Base-by-base conservation (phyloP, 805 yeast species). In the Maudiozyma pseudohumilis region DNA sequence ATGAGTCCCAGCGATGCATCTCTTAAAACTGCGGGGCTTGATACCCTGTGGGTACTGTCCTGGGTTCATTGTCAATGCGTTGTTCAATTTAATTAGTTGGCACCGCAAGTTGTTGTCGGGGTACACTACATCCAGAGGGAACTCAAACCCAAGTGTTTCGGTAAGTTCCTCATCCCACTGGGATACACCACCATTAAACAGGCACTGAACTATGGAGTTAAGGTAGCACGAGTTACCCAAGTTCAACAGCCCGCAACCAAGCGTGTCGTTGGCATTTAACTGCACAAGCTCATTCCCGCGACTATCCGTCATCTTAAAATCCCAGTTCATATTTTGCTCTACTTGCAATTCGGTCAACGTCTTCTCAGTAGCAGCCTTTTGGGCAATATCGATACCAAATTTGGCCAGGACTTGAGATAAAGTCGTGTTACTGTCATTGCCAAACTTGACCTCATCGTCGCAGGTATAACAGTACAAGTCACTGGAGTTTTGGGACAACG, bases 241-340 rank as follows among this genome's bases (percentile, higher is more conserved):
- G 53, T 92, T 92, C 48, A 81, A 76, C 54, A 92, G 61, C 0
- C 98, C 99, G 6, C 76, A 65, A 0, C 97, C 98, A 55, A 69
- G 76, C 3, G 40, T 42, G 15, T 49, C 40, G 21, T 47, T 35
- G 11, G 53, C 38, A 2, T 34, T 11, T 1, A 89, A 64, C 2
- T 85, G 84, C 10, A 57, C 50, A 37, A 82, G 63, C 33, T 70
- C 70, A 32, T 70, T 73, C 26, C 96, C 96, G 42, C 75, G 65
- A 1, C 76, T 73, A 35, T 78, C 77, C 12, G 77, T 77, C 74
- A 88, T 74, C 42, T 77, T 75, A 61, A 92, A 92, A 45, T 89
- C 94, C 96, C 96, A 92, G 47, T 80, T 80, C 60, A 86, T 53
- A 56, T 92, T 92, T 54, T 88, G 96, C 55, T 88, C 96, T 39